Evolutionary conservation across 352 stramenopile genomes (phyloP).

Genomic region (Lagenidium giganteum): DNA sequence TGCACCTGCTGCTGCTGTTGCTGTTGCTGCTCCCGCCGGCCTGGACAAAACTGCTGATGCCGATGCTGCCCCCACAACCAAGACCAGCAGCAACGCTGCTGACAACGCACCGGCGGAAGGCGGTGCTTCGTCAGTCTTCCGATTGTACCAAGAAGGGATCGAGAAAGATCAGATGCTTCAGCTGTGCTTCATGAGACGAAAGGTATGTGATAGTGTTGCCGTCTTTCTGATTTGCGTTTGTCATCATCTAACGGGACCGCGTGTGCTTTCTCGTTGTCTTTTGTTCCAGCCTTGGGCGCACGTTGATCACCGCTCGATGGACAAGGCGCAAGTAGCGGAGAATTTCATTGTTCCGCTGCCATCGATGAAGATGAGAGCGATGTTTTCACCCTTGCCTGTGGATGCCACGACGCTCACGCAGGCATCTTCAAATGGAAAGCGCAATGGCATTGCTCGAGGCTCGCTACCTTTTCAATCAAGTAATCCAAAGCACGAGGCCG

Average conservation of each 20-base stretch:
- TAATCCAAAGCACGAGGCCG: no score
- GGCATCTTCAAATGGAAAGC: no score
- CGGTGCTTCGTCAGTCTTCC: slow-evolving; percentile 24
- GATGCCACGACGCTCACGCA: no score
- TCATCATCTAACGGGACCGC: no score
- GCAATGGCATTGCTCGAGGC: no score
- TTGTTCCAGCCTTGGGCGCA: not conserved
- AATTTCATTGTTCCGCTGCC: slow-evolving; percentile 49
- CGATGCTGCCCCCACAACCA: not conserved
- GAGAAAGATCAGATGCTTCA: slow-evolving; percentile 47
- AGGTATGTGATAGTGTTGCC: slow-evolving; percentile 9
- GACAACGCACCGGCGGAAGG: not conserved
- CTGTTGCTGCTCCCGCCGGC: not conserved
- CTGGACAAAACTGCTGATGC: not conserved
- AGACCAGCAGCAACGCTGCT: not conserved
- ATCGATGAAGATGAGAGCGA: not conserved
- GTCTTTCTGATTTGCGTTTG: not conserved
- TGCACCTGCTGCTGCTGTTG: not conserved
- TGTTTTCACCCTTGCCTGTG: no score
- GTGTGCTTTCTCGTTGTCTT: not conserved
- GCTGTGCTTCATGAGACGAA: slow-evolving; percentile 44
- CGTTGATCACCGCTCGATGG: slow-evolving; percentile 1
- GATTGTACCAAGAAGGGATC: slow-evolving; percentile 60
- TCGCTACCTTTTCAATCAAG: no score
- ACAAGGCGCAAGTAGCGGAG: slow-evolving; percentile 17